Evolutionary conservation across 495 filamentous ascomycete species (phyloP).

Genomic region (Antarctomyces pellizariae): DNA sequence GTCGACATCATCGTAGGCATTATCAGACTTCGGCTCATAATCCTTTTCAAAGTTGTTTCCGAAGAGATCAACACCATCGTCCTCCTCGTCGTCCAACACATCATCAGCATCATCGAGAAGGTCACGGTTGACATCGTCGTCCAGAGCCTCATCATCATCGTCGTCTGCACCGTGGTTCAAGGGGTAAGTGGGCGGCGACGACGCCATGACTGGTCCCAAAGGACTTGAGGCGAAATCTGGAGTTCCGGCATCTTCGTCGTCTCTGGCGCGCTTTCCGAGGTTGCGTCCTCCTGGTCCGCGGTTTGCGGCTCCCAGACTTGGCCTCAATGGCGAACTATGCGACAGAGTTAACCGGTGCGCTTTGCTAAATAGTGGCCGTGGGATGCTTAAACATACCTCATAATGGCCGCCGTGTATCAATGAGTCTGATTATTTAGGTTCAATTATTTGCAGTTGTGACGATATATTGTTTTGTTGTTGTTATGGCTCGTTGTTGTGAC

Average conservation of each 20-base stretch:
- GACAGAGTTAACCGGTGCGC: too few relatives aligned
- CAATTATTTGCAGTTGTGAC: too few relatives aligned
- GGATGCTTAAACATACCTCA: too few relatives aligned
- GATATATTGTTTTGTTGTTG: too few relatives aligned
- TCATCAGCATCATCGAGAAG: slow-evolving; percentile 92
- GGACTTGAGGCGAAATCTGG: slow-evolving; percentile 62
- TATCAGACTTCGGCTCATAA: slow-evolving; percentile 38
- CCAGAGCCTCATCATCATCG: slow-evolving; percentile 52
- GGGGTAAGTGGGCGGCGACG: slow-evolving; percentile 26
- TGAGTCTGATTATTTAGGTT: too few relatives aligned
- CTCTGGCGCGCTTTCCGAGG: slow-evolving; percentile 63
- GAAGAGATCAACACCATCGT: slow-evolving; percentile 85
- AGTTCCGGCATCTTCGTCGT: slow-evolving; percentile 48
- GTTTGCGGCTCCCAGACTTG: slow-evolving; percentile 70
- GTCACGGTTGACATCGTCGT: slow-evolving; percentile 45
- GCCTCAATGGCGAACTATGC: slow-evolving; percentile 58
- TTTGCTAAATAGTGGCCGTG: too few relatives aligned
- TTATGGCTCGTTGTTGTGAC: too few relatives aligned
- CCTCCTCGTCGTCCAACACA: slow-evolving; percentile 85
- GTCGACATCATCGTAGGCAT: slow-evolving; percentile 43
- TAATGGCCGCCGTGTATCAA: too few relatives aligned
- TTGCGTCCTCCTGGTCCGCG: slow-evolving; percentile 36
- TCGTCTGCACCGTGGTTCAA: slow-evolving; percentile 29
- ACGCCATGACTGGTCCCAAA: slow-evolving; percentile 22
- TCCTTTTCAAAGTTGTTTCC: slow-evolving; percentile 74